Base-by-base conservation (phyloP, 768 basidiomycete genomes). In the Rhizopogon sp. region DNA sequence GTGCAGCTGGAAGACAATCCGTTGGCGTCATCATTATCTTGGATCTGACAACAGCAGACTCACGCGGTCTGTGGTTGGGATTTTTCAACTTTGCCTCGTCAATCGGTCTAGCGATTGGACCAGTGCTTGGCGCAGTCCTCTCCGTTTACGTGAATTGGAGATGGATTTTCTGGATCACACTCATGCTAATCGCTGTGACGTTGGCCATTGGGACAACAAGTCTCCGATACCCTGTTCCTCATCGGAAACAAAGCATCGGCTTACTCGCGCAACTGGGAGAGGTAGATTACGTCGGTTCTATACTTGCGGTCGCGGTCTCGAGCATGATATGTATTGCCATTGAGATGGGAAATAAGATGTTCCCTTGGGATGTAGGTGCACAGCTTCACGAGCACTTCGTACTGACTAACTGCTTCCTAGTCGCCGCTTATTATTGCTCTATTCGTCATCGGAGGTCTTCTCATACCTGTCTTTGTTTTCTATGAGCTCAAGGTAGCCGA, bases 131-230 rank as follows among this genome's bases (percentile, higher is more conserved):
- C 6, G 79, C 79, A 20, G 62, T 74, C 39, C 68, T 79, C 49
- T 72, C 77, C 4, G 72, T 76, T 58, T 68, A 77, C 41, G 59
- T 72, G 7, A 45, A 68, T 6, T 79, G 77, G 78, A 63, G 77
- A 58, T 79, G 77, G 77, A 61, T 74, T 44, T 78, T 78, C 63
- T 78, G 74, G 65, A 76, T 76, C 53, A 71, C 72, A 0, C 46
- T 71, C 39, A 61, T 71, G 7, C 66, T 73, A 54, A 72, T 73
- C 22, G 63, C 55, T 22, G 14, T 70, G 2, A 73, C 68, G 6
- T 31, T 73, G 28, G 40, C 29, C 8, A 45, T 71, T 13, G 70
- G 66, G 11, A 55, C 65, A 17, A 17, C 61, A 7, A 68, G 62
- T 52, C 62, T 71, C 42, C 56, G 39, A 17, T 71, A 73, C 58